Evolutionary conservation across 202 grass and related monocot genomes (phyloP).

Genomic region (Alloteropsis angusta): DNA sequence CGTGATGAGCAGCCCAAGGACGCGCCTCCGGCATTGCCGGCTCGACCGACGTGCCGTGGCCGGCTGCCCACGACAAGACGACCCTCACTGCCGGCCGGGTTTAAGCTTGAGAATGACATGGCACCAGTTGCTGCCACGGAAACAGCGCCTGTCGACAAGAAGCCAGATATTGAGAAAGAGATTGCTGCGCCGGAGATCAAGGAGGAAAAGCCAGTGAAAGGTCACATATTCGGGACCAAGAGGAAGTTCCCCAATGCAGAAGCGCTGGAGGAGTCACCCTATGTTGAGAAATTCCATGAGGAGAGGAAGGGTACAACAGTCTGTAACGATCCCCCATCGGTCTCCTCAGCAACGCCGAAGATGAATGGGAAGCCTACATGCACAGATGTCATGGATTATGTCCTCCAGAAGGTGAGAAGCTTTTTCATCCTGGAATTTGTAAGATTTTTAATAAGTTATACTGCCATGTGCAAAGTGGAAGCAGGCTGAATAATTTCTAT

Average conservation of each 20-base stretch:
- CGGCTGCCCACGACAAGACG: conserved; percentile 56
- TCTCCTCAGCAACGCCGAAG: conserved; percentile 29
- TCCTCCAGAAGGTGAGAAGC: conserved; percentile 66
- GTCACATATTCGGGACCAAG: conserved; percentile 53
- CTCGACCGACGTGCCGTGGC: conserved; percentile 63
- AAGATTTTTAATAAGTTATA: conserved; percentile 24
- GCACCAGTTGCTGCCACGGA: conserved; percentile 4
- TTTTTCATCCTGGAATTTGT: conserved; percentile 15
- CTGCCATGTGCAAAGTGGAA: not conserved
- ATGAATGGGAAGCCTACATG: conserved; percentile 42
- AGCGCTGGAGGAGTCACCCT: conserved; percentile 44
- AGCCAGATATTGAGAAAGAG: conserved; percentile 11
- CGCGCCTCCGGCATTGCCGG: conserved; percentile 63
- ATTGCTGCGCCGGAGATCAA: conserved; percentile 33
- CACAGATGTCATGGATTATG: conserved; percentile 45
- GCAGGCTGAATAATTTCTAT: not conserved
- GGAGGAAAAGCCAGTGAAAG: conserved; percentile 41
- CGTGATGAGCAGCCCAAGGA: conserved; percentile 74
- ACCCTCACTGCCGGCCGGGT: conserved; percentile 35
- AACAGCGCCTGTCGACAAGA: conserved; percentile 12
- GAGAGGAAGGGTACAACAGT: conserved; percentile 25
- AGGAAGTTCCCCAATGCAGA: conserved; percentile 39
- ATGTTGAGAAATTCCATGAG: conserved; percentile 32
- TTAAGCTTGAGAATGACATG: conserved; percentile 46
- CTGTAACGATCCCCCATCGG: conserved; percentile 25